Evolutionary conservation across 208 protist species (phyloP), one percentile per base, ranked within the genome.

Genomic region (Herpetomonas samuelpessoai): DNA sequence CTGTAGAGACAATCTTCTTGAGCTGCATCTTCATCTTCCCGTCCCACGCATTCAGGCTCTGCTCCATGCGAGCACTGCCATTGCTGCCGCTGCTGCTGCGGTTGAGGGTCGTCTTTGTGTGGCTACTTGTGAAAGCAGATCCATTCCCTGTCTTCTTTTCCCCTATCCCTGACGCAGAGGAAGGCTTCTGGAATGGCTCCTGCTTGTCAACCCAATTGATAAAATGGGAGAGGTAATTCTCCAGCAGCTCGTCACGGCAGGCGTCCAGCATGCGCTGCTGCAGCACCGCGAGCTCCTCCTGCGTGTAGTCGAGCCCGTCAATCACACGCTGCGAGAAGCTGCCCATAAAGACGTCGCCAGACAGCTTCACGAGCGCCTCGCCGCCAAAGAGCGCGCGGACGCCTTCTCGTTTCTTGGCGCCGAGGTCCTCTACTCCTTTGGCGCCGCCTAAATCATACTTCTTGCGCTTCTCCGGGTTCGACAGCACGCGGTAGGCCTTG

Each of bases 391-490:
- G 63, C 3, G 74, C 83, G 0, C 85, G 79, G 3, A 92, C 69
- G 14, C 69, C 85, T 19, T 86, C 81, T 7, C 90, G 76, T 56
- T 90, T 91, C 65, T 79, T 83, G 28, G 61, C 74, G 4, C 84
- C 81, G 18, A 86, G 62, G 62, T 97, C 90, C 45, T 99, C 92
- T 0, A 99, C 81, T 21, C 91, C 95, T 55, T 98, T 88, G 49
- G 96, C 83, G 29, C 98, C 98, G 65, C 94, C 98, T 41, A 97
- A 65, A 65, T 99, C 98, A 71, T 99, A 99, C 54, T 98, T 86
- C 53, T 81, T 72, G 14, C 97, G 83, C 71, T 99, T 98, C 67
- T 98, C 71, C n/a, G 75, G 54, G 64, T 99, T 96, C 3, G 65
- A 85, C 16, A 99, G 77, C 1, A 99, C 87, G 27, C 98, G 95